phyloP scores from a whole-genome alignment of 805 yeast species.

The Yarrowia bubula region DNA sequence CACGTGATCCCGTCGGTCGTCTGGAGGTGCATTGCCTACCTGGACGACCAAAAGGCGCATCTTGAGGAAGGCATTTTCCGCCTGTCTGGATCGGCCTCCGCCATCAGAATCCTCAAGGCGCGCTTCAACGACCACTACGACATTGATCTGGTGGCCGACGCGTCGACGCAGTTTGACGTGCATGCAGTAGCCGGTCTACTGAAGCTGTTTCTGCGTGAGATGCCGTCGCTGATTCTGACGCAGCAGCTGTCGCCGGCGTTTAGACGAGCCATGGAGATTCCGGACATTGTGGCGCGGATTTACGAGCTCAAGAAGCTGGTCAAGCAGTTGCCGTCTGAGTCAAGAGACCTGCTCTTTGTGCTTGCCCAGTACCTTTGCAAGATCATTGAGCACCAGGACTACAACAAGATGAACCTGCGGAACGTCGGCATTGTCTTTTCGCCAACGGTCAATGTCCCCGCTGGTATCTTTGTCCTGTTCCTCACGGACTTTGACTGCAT shows the following conservation, averaged over 20 bases:
- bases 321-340: slow-evolving; percentile 49
- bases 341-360: slow-evolving; percentile 58
- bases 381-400: slow-evolving; percentile 57
- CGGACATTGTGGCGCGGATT: slow-evolving; percentile 34
- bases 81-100: slow-evolving; percentile 80
- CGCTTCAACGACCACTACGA: slow-evolving; percentile 67
- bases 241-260: slow-evolving; percentile 47
- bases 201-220: slow-evolving; percentile 74
- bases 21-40: slow-evolving; percentile 67
- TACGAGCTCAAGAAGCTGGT: slow-evolving; percentile 40
- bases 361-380: slow-evolving; percentile 66
- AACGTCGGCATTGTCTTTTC: slow-evolving; percentile 79
- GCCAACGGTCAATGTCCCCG: slow-evolving; percentile 70
- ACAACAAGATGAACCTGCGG: slow-evolving; percentile 79
- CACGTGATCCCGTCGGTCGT: slow-evolving; percentile 69
- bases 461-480: slow-evolving; percentile 57
- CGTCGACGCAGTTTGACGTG: slow-evolving; percentile 50
- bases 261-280: slow-evolving; percentile 40
- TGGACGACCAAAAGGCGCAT: slow-evolving; percentile 65
- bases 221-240: slow-evolving; percentile 70
- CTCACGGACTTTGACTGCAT: slow-evolving; percentile 62
- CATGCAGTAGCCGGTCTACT: slow-evolving; percentile 85
- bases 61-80: slow-evolving; percentile 90
- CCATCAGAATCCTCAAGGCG: slow-evolving; percentile 66
- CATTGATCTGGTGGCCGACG: slow-evolving; percentile 52